A percentile compares a stretch with the other conserved stretches of the same genome.
phyloP scores from a whole-genome alignment of 2,329 filamentous ascomycete genomes.

The Monosporascus sp. region DNA sequence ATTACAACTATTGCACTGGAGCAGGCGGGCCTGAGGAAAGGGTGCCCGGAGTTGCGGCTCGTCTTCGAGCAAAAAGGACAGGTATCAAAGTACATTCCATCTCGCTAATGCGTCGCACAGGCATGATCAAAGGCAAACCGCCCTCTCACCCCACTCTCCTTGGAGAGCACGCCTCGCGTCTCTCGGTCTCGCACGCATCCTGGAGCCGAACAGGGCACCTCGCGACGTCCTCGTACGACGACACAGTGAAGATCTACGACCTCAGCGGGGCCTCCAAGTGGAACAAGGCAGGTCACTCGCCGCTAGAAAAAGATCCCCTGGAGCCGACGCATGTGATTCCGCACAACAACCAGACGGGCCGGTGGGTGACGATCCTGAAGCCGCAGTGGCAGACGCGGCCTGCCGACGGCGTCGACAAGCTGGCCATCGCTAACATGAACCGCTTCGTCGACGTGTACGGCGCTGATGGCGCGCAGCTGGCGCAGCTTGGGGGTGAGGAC shows the following conservation, averaged over 20 bases:
- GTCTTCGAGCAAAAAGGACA: too few relatives aligned
- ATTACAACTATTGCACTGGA: not conserved
- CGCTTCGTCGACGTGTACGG: constrained; percentile 91
- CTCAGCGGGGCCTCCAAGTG: constrained; percentile 60
- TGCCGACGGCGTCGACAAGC: constrained; percentile 73
- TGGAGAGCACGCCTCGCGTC: constrained; percentile 73
- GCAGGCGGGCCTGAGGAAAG: too few relatives aligned
- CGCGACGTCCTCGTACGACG: constrained; percentile 90
- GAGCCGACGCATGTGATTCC: constrained; percentile 62
- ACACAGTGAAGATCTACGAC: constrained; percentile 89
- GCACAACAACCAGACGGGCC: constrained; percentile 94
- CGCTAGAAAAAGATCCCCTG: constrained; percentile 50
- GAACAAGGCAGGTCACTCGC: constrained; percentile 53
- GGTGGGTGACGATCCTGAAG: constrained; percentile 82
- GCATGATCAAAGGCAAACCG: constrained; percentile 55
- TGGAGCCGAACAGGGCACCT: constrained; percentile 83
- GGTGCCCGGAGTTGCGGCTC: too few relatives aligned
- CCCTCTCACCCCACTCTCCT: constrained; percentile 63
- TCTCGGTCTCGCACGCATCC: constrained; percentile 88
- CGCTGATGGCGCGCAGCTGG: constrained; percentile 76
- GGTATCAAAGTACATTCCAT: too few relatives aligned
- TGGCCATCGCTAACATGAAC: constrained; percentile 96
- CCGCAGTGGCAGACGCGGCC: constrained; percentile 86
- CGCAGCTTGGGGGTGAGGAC: constrained; percentile 72
- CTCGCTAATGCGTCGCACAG: not conserved